Base-by-base conservation (phyloP, 2,329 filamentous ascomycete genomes). In the Ophiocordyceps camponoti-saundersi region DNA sequence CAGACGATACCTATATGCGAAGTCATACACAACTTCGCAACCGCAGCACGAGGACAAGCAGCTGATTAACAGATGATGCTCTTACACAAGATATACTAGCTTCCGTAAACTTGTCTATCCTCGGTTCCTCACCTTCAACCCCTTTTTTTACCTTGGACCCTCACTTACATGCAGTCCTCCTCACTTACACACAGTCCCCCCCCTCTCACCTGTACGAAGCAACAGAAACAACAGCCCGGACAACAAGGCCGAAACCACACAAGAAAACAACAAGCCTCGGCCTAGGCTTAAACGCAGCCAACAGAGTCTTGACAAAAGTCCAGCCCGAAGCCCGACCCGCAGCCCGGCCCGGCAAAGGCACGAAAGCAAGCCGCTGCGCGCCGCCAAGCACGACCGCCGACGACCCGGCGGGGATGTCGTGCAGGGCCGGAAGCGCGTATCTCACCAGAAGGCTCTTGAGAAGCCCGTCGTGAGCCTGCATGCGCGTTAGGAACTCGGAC, bases 401-500 rank as follows among this genome's bases (percentile, higher is more conserved):
- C 6, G 49, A 42, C 10, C 44, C 48, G 13, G 50, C 50, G 10
- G 50, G 50, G n/a, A 48, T 47, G 36, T 52, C 50, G 22, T 47
- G 32, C 44, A 52, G 32, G 20, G 43, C 41, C 12, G 50, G 50
- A 20, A 52, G 43, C 10, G 49, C n/a, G n/a, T 46, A 49, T 22
- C 50, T 42, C 13, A 47, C 50, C 2, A 50, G 16, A 11, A 50
- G 36, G 16, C 47, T 43, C 41, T 42, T 48, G 30, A 46, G 22
- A 2, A 48, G 30, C 7, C 48, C 46, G 10, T 52, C 44, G 34
- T 47, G 46, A 3, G 50, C 46, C n/a, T 52, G 50, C 47, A 52
- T 48, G 18, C 50, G 50, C 7, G 49, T 49, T 5, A 52, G 42
- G 21, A 52, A 49, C 46, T 52, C 50, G 8, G 50, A 50, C 26